phyloP scores from a whole-genome alignment of 768 basidiomycete genomes.

The Termitomyces sp. region DNA sequence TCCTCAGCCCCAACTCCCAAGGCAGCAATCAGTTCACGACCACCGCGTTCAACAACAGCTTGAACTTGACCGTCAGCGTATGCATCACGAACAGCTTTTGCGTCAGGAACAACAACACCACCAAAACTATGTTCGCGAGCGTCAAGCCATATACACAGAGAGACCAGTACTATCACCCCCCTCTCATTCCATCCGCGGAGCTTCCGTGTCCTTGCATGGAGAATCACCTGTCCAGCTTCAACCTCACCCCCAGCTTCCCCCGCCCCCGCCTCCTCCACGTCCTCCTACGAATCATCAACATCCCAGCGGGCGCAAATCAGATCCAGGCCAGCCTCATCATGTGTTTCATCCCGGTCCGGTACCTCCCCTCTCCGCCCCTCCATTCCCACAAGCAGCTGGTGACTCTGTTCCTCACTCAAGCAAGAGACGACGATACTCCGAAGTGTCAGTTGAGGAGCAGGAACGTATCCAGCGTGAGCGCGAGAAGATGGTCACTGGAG shows the following conservation, averaged over 20 bases:
- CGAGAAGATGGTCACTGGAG: constrained; percentile 30
- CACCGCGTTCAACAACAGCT: constrained; percentile 22
- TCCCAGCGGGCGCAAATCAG: constrained; percentile 14
- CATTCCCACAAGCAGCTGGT: not conserved
- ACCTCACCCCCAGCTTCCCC: constrained; percentile 12
- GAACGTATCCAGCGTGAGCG: constrained; percentile 28
- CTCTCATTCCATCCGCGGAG: constrained; percentile 6
- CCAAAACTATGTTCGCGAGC: constrained; percentile 22
- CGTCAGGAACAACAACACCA: constrained; percentile 23
- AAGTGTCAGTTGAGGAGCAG: constrained; percentile 26
- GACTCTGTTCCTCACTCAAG: constrained; percentile 21
- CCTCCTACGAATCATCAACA: constrained; percentile 7
- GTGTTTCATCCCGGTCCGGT: constrained; percentile 13
- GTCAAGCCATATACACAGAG: constrained; percentile 15
- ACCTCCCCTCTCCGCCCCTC: constrained; percentile 11
- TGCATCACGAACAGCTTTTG: constrained; percentile 23
- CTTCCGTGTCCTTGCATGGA: constrained; percentile 15
- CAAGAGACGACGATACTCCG: constrained; percentile 44
- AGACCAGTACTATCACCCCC: constrained; percentile 7
- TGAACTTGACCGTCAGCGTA: constrained; percentile 22
- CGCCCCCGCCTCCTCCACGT: constrained; percentile 4
- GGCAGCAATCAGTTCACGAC: constrained; percentile 15
- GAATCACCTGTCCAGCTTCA: constrained; percentile 10
- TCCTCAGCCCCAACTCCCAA: constrained; percentile 6
- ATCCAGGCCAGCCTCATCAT: constrained; percentile 16